Conservation (phyloP, 208 protist species). For the Acanthamoeba culbertsoni region DNA sequence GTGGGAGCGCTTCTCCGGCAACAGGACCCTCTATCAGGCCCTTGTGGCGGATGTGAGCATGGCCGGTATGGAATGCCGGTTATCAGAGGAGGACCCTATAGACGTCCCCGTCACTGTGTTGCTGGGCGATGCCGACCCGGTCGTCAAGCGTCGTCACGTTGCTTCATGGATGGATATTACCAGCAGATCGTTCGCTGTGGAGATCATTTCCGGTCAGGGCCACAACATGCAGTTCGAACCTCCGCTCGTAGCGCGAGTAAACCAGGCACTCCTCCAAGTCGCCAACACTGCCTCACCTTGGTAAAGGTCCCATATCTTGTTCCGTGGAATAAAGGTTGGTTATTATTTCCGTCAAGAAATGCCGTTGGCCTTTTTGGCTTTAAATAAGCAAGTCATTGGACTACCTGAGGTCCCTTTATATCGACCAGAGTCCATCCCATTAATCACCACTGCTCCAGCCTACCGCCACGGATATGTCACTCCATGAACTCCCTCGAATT, state of each 20-base stretch:
- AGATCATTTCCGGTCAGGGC: background rate
- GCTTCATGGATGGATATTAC: background rate
- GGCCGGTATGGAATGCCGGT: background rate
- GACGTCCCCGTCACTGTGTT: constrained; percentile 9
- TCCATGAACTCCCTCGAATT: too few species aligned
- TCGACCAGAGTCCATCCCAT: too few species aligned
- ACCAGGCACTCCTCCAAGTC: background rate
- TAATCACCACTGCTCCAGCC: too few species aligned
- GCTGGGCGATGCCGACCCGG: constrained; percentile 6
- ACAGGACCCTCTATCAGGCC: background rate
- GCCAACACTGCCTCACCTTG: background rate
- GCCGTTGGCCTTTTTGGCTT: too few species aligned
- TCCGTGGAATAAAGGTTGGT: too few species aligned
- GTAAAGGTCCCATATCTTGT: too few species aligned
- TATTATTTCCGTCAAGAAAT: too few species aligned
- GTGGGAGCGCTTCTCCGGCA: constrained; percentile 40
- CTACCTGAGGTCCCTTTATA: too few species aligned
- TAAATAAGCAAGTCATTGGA: too few species aligned
- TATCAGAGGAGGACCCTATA: background rate
- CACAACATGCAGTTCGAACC: constrained; percentile 59
- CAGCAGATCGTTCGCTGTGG: background rate
- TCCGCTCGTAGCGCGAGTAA: background rate
- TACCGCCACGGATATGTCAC: too few species aligned
- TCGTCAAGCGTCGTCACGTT: constrained; percentile 4
- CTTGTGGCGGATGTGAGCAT: constrained; percentile 41